Evolutionary conservation across 371 early-diverging fungal species (phyloP).

Genomic region (Haplosporangium sp.): DNA sequence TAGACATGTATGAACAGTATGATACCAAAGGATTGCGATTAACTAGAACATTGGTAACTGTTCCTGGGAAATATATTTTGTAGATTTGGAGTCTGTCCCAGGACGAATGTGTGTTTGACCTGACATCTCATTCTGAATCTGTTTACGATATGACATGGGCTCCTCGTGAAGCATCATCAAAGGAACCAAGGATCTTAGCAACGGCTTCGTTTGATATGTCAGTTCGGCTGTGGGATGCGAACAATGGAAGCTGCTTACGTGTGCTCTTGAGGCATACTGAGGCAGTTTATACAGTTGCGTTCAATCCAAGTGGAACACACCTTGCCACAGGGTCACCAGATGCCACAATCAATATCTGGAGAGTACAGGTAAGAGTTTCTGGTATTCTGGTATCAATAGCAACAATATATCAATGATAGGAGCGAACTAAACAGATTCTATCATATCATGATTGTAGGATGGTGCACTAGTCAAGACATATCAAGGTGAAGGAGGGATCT

Average conservation of each 20-base stretch:
- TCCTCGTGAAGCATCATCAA: slow-evolving; percentile 43
- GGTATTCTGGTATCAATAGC: background rate
- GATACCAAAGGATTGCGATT: too few relatives aligned
- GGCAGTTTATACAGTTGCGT: slow-evolving; percentile 88
- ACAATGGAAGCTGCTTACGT: slow-evolving; percentile 77
- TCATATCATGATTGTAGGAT: slow-evolving; percentile 52
- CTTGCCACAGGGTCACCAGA: slow-evolving; percentile 93
- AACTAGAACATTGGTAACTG: background rate
- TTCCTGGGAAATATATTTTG: slow-evolving; percentile 25
- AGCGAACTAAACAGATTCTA: slow-evolving; percentile 4
- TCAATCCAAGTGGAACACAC: slow-evolving; percentile 85
- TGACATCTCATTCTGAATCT: slow-evolving; percentile 27
- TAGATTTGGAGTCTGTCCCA: slow-evolving; percentile 76
- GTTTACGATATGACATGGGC: slow-evolving; percentile 56
- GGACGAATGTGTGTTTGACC: slow-evolving; percentile 79
- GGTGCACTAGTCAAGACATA: slow-evolving; percentile 76
- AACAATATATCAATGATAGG: background rate
- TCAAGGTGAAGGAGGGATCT: slow-evolving; percentile 79
- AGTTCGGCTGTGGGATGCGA: slow-evolving; percentile 92
- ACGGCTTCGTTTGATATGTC: slow-evolving; percentile 94
- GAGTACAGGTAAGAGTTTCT: slow-evolving; percentile 67
- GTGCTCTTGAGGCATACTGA: slow-evolving; percentile 81
- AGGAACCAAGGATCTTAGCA: slow-evolving; percentile 66
- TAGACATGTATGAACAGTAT: background rate
- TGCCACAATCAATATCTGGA: slow-evolving; percentile 84